A percentile compares a stretch with the other conserved stretches of the same genome.
Conservation (phyloP, 2,329 filamentous ascomycete species). For the Didymella lethalis region DNA sequence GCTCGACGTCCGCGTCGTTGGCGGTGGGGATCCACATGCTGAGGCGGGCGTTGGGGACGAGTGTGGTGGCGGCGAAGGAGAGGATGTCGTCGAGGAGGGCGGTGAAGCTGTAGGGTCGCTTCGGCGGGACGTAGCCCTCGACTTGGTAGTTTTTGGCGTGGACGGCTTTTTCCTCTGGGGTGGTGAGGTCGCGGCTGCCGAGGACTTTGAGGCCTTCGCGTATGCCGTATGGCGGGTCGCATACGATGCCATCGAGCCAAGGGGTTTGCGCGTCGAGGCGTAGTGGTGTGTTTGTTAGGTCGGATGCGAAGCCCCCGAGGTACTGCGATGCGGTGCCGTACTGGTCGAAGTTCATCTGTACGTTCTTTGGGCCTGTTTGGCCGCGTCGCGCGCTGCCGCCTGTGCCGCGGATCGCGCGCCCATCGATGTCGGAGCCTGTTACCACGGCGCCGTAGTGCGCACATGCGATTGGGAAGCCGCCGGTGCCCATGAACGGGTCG, state of each 20-base stretch:
- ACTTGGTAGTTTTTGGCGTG: conserved; percentile 40
- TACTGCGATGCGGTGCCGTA: conserved; percentile 74
- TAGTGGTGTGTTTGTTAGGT: conserved; percentile 87
- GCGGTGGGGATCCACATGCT: conserved; percentile 98
- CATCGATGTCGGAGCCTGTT: conserved; percentile 93
- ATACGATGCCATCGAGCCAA: conserved; percentile 88
- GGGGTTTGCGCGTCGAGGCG: conserved; percentile 18
- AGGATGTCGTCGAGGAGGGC: conserved; percentile 92
- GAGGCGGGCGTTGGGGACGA: conserved; percentile 81
- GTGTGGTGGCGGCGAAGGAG: conserved; percentile 75
- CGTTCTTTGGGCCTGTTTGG: conserved; percentile 54
- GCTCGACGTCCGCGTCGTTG: conserved; percentile 67
- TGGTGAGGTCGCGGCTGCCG: conserved; percentile 69
- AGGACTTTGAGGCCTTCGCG: conserved; percentile 90
- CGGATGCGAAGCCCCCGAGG: conserved; percentile 82
- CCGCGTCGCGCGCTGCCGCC: conserved; percentile 53
- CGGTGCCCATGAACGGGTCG: conserved; percentile 95
- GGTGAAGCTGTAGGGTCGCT: conserved; percentile 89
- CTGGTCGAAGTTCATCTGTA: conserved; percentile 81
- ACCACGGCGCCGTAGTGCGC: conserved; percentile 86
- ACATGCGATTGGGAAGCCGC: conserved; percentile 88
- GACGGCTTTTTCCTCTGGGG: conserved; percentile 32
- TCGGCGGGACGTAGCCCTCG: conserved; percentile 79
- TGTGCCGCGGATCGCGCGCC: conserved; percentile 81
- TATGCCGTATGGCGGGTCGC: conserved; percentile 95